Evolutionary conservation across 495 filamentous ascomycete genomes (phyloP).

Genomic region (Hypoxylon perforatum): DNA sequence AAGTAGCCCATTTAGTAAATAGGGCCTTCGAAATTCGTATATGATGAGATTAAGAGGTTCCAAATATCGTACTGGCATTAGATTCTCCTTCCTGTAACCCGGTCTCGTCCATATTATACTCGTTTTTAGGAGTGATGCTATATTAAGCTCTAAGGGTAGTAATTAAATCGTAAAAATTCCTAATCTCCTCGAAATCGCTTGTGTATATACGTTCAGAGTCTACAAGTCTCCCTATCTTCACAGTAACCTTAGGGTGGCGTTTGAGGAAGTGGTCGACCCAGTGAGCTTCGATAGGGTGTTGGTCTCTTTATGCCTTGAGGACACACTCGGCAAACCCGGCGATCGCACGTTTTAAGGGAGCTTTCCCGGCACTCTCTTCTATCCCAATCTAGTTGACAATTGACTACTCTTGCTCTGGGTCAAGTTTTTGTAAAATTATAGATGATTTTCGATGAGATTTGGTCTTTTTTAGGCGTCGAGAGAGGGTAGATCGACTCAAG

Average conservation of each 20-base stretch:
- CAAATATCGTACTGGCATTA: neutral
- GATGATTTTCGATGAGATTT: constrained; percentile 2
- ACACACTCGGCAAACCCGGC: neutral
- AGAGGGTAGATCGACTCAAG: neutral
- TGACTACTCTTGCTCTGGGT: neutral
- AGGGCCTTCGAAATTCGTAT: neutral
- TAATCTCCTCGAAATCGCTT: neutral
- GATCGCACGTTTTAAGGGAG: constrained; percentile 2
- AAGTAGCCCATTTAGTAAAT: neutral
- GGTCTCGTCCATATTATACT: constrained; percentile 7
- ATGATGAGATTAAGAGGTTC: neutral
- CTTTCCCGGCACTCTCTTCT: neutral
- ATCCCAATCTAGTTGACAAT: neutral
- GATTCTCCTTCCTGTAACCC: constrained; percentile 5
- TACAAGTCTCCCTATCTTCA: neutral
- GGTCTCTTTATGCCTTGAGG: neutral
- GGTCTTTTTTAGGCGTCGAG: neutral
- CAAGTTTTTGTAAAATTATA: neutral
- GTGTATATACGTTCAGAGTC: neutral
- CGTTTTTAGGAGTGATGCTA: neutral
- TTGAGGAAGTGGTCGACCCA: neutral
- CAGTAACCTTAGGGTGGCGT: neutral
- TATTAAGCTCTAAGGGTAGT: neutral
- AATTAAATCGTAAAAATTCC: neutral
- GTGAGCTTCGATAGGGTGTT: neutral